Evolutionary conservation across 2,329 filamentous ascomycete genomes (phyloP), one percentile per base, ranked within the genome.

Genomic region (Trichoderma koningiopsis): DNA sequence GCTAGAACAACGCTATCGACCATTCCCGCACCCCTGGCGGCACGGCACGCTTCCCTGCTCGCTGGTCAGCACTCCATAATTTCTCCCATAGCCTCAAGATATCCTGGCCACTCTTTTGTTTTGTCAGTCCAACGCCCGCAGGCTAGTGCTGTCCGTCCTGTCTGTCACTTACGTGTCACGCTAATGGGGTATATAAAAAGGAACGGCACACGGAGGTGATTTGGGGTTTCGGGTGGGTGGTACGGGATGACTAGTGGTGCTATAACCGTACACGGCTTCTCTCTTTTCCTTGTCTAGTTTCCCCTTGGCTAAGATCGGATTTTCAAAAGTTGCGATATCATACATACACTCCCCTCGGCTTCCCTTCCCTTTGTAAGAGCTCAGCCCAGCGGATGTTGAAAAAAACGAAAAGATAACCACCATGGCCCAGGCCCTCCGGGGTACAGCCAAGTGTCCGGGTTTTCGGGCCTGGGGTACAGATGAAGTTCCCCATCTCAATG

Each of bases 21-120:
- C 37, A 65, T 27, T 49, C 37, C 49, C 63, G 31, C 40, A 59
- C 35, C 63, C 63, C 35, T 37, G 55, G 43, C 63, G 63, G 63
- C 40, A 67, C 63, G 63, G 63, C 63, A 67, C 63, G 63, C 22
- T 52, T 58, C 22, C 53, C 40, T 58, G 52, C 63, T 24, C 22
- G 37, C 53, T 65, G 35, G 63, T 66, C 63, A 66, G 55, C 63
- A 62, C 57, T 43, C 57, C 57, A 43, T 40, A 40, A 40, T 40
- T 40, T 19, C 16, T 40, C 37, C 14, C 19, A 11, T 2, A 31
- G n/a, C 49, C 53, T 55, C 52, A 24, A 47, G 24, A 43, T n/a
- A 43, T n/a, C 40, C 40, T 43, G 52, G 11, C 27, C 8, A 24
- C 22, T 47, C 8, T 47, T 22, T 22, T 47, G 4, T 56, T 16